Evolutionary conservation across 1,284 basidiomycete species (phyloP).

Genomic region (Heterobasidion irregulare): DNA sequence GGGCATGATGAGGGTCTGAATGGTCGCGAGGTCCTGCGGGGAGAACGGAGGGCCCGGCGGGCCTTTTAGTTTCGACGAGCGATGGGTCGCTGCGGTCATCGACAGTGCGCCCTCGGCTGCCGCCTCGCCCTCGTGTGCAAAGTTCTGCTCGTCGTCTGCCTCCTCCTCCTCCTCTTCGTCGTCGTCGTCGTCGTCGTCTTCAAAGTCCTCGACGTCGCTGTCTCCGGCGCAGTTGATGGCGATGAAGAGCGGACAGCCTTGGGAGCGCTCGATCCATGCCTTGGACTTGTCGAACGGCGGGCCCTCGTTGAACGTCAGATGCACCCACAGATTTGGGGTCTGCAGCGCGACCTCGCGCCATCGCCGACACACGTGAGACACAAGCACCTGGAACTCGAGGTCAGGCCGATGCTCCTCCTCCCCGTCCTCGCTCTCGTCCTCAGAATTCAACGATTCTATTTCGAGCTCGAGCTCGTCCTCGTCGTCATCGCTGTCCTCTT

Average conservation of each 20-base stretch:
- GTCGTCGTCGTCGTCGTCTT: slow-evolving; percentile 14
- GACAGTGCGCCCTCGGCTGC: neutral
- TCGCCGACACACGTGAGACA: slow-evolving; percentile 33
- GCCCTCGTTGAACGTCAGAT: slow-evolving; percentile 19
- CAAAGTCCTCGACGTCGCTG: slow-evolving; percentile 23
- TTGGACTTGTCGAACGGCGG: slow-evolving; percentile 30
- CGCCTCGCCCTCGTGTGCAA: slow-evolving; percentile 17
- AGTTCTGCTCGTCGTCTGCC: slow-evolving; percentile 14
- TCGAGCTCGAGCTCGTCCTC: slow-evolving; percentile 6
- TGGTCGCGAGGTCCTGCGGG: slow-evolving; percentile 23
- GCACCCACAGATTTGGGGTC: slow-evolving; percentile 26
- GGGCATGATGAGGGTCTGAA: slow-evolving; percentile 43
- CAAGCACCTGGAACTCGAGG: slow-evolving; percentile 29
- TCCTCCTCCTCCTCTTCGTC: slow-evolving; percentile 16
- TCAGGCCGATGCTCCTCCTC: slow-evolving; percentile 20
- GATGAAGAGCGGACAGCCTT: slow-evolving; percentile 37
- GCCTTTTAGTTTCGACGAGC: neutral
- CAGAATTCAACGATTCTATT: slow-evolving; percentile 11
- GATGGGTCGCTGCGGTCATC: neutral
- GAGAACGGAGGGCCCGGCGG: slow-evolving; percentile 1
- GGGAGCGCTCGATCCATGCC: slow-evolving; percentile 37
- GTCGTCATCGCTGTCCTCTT: slow-evolving; percentile 13
- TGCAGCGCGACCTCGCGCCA: slow-evolving; percentile 24
- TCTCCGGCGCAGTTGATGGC: slow-evolving; percentile 32
- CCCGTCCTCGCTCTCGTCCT: slow-evolving; percentile 2